phyloP scores from a whole-genome alignment of 306 rosid species.

The Cicer judaicum region DNA sequence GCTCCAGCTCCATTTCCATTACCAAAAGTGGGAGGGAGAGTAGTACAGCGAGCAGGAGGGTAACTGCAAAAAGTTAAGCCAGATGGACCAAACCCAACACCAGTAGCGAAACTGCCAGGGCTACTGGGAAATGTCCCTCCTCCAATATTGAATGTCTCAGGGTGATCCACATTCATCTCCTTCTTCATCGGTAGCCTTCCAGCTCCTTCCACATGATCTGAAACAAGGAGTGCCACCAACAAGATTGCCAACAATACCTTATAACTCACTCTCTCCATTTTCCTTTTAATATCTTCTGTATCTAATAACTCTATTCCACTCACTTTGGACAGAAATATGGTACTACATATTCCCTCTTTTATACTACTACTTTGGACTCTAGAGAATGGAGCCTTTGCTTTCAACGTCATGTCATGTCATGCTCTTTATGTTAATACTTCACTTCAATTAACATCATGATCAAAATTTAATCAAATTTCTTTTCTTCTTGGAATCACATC shows the following conservation, averaged over 20 bases:
- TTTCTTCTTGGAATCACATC: background rate
- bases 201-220: constrained; percentile 6
- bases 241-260: background rate
- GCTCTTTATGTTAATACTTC: background rate
- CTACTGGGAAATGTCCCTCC: background rate
- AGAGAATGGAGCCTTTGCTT: no score
- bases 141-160: constrained; percentile 17
- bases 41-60: constrained; percentile 2
- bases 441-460: background rate
- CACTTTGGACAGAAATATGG: background rate
- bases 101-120: background rate
- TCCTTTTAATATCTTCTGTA: background rate
- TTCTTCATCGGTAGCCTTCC: background rate
- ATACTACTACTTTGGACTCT: background rate
- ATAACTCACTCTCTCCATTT: background rate
- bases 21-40: background rate
- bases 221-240: background rate
- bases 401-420: no score
- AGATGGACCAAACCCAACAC: constrained; percentile 1
- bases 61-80: background rate
- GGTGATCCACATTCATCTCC: background rate
- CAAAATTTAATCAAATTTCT: background rate
- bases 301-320: background rate
- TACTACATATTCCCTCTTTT: background rate
- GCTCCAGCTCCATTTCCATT: background rate